A percentile compares a stretch with the other conserved stretches of the same genome.
phyloP scores from a whole-genome alignment of 805 yeast species.

The Teunomyces gatunensis region DNA sequence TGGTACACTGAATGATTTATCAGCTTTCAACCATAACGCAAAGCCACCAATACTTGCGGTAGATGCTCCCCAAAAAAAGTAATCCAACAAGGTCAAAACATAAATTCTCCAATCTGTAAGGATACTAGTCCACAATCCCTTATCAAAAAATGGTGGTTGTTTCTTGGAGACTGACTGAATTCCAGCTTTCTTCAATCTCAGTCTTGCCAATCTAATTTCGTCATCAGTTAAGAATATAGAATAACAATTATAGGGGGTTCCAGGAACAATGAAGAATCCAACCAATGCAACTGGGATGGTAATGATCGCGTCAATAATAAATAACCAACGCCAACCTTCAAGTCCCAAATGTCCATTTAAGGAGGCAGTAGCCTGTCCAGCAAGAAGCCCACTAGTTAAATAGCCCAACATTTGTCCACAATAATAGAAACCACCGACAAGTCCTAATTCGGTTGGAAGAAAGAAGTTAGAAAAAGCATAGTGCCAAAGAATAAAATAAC shows the following conservation, averaged over 20 bases:
- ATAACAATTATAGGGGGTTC: conserved; percentile 36
- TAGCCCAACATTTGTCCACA: conserved; percentile 30
- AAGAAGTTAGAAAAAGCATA: conserved; percentile 50
- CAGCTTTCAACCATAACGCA: conserved; percentile 31
- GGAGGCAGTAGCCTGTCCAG: conserved; percentile 13
- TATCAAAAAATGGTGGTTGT: conserved; percentile 18
- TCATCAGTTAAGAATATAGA: conserved; percentile 54
- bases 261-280: conserved; percentile 21
- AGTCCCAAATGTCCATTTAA: conserved; percentile 5
- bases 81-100: conserved; percentile 16
- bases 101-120: conserved; percentile 31
- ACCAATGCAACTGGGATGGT: conserved; percentile 19
- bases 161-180: conserved; percentile 12
- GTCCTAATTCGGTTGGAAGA: conserved; percentile 18
- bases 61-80: conserved; percentile 27
- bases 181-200: conserved; percentile 17
- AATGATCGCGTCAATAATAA: conserved; percentile 22
- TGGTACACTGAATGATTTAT: conserved; percentile 10
- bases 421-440: conserved; percentile 26
- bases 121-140: conserved; percentile 25
- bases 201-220: conserved; percentile 53
- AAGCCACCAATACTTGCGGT: conserved; percentile 54
- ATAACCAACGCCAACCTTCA: conserved; percentile 24
- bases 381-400: conserved; percentile 28
- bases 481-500: conserved; percentile 10